These are phyloP conservation scores for Bertia moriformis DNA, from an alignment of 2,329 filamentous ascomycete species.

Conservation along the genomic window DNA sequence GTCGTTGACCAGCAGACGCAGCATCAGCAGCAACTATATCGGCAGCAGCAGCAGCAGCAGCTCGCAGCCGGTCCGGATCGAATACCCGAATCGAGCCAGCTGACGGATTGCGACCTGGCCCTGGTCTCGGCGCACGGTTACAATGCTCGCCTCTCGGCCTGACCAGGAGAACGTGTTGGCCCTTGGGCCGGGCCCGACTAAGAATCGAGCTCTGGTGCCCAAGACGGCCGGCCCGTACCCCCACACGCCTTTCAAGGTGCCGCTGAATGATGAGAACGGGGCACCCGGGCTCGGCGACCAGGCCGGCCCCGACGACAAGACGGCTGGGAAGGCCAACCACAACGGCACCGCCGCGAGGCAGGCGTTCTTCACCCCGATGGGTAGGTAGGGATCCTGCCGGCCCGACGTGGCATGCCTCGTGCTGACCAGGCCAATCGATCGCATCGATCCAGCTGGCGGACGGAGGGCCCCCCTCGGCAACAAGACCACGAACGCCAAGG, in stretches of 20 bases:
- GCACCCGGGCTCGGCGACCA: constrained; percentile 36
- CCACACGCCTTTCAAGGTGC: constrained; percentile 69
- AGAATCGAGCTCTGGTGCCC: constrained; percentile 55
- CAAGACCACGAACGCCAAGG: constrained; percentile 94
- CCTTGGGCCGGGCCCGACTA: constrained; percentile 55
- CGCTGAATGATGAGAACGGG: constrained; percentile 78
- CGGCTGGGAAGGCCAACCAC: constrained; percentile 27
- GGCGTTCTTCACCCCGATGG: constrained; percentile 66
- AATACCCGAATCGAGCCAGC: too few species aligned
- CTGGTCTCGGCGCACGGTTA: too few species aligned
- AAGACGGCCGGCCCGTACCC: constrained; percentile 71
- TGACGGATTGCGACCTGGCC: too few species aligned
- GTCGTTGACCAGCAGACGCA: too few species aligned
- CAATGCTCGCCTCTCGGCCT: constrained; percentile 60
- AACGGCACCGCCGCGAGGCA: constrained; percentile 38
- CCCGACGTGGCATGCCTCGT: not conserved
- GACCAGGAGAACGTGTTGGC: constrained; percentile 83
- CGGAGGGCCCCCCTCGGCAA: constrained; percentile 61
- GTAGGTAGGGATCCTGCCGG: constrained; percentile 38
- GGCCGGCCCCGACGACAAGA: constrained; percentile 40
- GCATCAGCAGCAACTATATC: too few species aligned
- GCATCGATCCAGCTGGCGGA: too few species aligned
- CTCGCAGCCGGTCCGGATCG: too few species aligned
- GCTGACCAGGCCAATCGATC: too few species aligned
- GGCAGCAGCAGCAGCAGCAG: too few species aligned